Conservation (phyloP, 2,329 filamentous ascomycete species). For the Sarocladium kiliense region DNA sequence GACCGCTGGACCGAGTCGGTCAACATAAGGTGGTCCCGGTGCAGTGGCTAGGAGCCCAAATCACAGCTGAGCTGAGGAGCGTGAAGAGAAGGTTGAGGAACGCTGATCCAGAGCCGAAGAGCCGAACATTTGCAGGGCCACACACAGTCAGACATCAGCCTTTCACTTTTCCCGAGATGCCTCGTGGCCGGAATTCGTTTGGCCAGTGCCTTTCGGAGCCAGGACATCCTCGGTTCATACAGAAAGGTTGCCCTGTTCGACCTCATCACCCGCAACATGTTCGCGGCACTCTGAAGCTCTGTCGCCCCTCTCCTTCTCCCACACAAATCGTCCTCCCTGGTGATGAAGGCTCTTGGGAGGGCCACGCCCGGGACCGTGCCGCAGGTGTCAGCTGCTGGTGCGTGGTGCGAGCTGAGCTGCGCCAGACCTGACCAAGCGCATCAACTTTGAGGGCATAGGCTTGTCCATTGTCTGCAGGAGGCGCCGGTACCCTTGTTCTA, state of each 20-base stretch:
- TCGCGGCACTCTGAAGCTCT: slow-evolving; percentile 11
- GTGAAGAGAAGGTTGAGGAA: slow-evolving; percentile 49
- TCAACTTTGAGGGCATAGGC: slow-evolving; percentile 44
- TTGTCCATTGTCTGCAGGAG: slow-evolving; percentile 35
- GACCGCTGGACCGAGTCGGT: slow-evolving; percentile 58
- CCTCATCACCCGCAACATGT: not conserved
- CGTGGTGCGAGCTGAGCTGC: slow-evolving; percentile 32
- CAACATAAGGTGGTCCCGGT: slow-evolving; percentile 32
- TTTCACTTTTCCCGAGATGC: slow-evolving; percentile 28
- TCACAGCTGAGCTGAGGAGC: slow-evolving; percentile 45
- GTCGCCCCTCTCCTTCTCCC: not conserved
- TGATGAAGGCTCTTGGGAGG: not conserved
- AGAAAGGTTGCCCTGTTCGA: slow-evolving; percentile 31
- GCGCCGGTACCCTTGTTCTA: slow-evolving; percentile 38
- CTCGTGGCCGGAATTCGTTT: slow-evolving; percentile 39
- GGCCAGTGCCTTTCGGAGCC: slow-evolving; percentile 20
- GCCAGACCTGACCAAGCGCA: slow-evolving; percentile 53
- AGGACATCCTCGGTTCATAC: slow-evolving; percentile 38
- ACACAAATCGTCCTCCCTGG: not conserved
- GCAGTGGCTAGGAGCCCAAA: slow-evolving; percentile 29
- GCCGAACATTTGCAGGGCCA: slow-evolving; percentile 25
- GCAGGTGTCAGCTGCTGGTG: slow-evolving; percentile 33
- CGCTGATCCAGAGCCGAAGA: slow-evolving; percentile 9
- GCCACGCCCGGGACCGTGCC: slow-evolving; percentile 36
- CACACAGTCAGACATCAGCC: slow-evolving; percentile 40